Conservation (phyloP, 495 filamentous ascomycete species). For the Penicillium taxi region DNA sequence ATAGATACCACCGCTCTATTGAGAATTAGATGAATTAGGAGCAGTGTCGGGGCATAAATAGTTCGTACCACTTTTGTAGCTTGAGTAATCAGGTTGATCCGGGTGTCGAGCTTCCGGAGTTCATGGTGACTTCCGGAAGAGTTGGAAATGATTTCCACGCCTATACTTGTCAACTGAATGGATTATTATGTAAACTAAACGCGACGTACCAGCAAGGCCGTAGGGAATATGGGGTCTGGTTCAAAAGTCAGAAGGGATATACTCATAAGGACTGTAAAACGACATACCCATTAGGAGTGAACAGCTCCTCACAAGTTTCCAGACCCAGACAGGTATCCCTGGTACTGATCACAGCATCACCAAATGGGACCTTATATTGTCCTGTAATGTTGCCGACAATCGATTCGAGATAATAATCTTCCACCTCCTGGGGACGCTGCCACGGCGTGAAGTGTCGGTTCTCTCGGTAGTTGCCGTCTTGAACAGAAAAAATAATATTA, state of each 20-base stretch:
- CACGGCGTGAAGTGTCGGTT: constrained; percentile 59
- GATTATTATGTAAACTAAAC: not conserved
- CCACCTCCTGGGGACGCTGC: constrained; percentile 49
- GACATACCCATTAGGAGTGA: constrained; percentile 51
- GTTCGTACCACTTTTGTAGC: constrained; percentile 54
- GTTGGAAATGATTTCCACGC: constrained; percentile 73
- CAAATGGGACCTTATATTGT: constrained; percentile 56
- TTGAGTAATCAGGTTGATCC: constrained; percentile 67
- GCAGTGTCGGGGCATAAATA: not conserved
- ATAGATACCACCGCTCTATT: constrained; percentile 63
- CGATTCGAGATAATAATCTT: constrained; percentile 66
- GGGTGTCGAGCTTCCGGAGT: constrained; percentile 65
- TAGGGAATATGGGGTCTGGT: constrained; percentile 30
- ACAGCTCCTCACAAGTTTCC: constrained; percentile 78
- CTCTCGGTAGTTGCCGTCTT: constrained; percentile 38
- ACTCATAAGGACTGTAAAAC: not conserved
- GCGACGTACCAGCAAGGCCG: constrained; percentile 24
- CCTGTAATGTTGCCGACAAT: constrained; percentile 56
- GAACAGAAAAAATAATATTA: not conserved
- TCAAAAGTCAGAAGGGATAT: not conserved
- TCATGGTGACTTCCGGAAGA: constrained; percentile 65
- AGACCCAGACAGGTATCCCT: constrained; percentile 61
- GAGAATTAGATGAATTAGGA: constrained; percentile 1
- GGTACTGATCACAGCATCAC: constrained; percentile 68
- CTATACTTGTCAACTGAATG: constrained; percentile 5